phyloP scores from a whole-genome alignment of 768 basidiomycete species.

The Mycena crocata region DNA sequence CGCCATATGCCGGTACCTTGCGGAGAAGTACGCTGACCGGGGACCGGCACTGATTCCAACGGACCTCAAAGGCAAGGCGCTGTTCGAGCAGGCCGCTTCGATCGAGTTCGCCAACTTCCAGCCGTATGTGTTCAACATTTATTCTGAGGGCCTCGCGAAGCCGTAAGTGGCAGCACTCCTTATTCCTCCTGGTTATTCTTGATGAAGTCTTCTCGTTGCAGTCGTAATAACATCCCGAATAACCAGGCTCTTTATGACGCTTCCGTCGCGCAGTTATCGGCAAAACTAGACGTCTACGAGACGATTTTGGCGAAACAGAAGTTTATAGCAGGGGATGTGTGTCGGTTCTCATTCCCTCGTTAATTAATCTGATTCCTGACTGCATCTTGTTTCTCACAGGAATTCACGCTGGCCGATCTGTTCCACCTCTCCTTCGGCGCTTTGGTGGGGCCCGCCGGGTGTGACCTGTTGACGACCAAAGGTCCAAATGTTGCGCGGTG shows the following conservation, averaged over 20 bases:
- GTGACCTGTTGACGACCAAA: conserved; percentile 39
- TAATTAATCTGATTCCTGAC: not conserved
- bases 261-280: conserved; percentile 37
- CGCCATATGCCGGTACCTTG: too few relatives aligned
- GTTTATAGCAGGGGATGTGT: conserved; percentile 56
- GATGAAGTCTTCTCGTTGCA: not conserved
- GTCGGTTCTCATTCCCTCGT: conserved; percentile 9
- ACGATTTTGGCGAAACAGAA: conserved; percentile 54
- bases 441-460: conserved; percentile 23
- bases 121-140: conserved; percentile 47
- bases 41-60: conserved; percentile 54
- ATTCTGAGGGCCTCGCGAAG: conserved; percentile 56
- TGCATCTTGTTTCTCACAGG: conserved; percentile 10
- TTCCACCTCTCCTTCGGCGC: conserved; percentile 56
- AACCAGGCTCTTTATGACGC: conserved; percentile 43
- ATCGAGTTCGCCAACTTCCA: conserved; percentile 59
- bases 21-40: conserved; percentile 53
- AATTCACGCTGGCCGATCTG: conserved; percentile 63
- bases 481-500: conserved; percentile 54
- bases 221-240: conserved; percentile 35
- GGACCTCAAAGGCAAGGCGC: conserved; percentile 35
- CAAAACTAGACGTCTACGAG: conserved; percentile 56
- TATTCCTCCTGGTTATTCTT: not conserved
- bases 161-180: conserved; percentile 43
- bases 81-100: conserved; percentile 50